phyloP scores from a whole-genome alignment of 1,139 yeast species.

The Blastobotrys proliferans region DNA sequence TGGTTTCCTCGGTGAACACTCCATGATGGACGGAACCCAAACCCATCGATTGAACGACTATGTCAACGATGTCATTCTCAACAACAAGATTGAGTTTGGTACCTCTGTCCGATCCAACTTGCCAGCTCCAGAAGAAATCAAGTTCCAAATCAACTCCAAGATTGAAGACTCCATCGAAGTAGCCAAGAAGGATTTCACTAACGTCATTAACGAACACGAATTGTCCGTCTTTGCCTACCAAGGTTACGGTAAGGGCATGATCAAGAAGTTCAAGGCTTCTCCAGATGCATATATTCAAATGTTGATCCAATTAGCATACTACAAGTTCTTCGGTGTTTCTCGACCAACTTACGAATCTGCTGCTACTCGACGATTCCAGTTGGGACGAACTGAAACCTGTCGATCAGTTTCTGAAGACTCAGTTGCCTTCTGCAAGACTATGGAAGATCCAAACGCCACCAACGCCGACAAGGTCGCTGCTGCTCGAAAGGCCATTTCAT shows the following conservation, averaged over 20 bases:
- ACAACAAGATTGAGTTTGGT: slow-evolving; percentile 42
- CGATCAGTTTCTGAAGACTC: slow-evolving; percentile 81
- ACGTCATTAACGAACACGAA: slow-evolving; percentile 41
- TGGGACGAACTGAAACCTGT: slow-evolving; percentile 96
- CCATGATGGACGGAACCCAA: slow-evolving; percentile 98
- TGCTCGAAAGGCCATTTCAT: slow-evolving; percentile 67
- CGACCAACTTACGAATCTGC: slow-evolving; percentile 97
- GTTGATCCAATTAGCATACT: slow-evolving; percentile 77
- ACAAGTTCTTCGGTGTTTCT: slow-evolving; percentile 71
- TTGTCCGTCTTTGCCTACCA: slow-evolving; percentile 40
- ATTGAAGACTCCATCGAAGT: slow-evolving; percentile 49
- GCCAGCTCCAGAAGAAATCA: slow-evolving; percentile 39
- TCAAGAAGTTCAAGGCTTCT: slow-evolving; percentile 69
- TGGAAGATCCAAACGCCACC: slow-evolving; percentile 59
- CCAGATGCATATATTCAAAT: slow-evolving; percentile 81
- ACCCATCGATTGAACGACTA: slow-evolving; percentile 84
- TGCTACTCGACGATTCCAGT: slow-evolving; percentile 82
- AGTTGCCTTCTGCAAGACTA: slow-evolving; percentile 66
- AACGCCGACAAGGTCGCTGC: slow-evolving; percentile 59
- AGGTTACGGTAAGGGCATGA: slow-evolving; percentile 54
- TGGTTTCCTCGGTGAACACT: slow-evolving; percentile 94
- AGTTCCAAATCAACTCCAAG: slow-evolving; percentile 43
- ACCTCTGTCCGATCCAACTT: slow-evolving; percentile 30
- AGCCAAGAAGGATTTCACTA: slow-evolving; percentile 55
- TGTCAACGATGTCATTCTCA: slow-evolving; percentile 54